phyloP scores from a whole-genome alignment of 2,329 filamentous ascomycete genomes.

The Ceratocystis cacaofunesta region DNA sequence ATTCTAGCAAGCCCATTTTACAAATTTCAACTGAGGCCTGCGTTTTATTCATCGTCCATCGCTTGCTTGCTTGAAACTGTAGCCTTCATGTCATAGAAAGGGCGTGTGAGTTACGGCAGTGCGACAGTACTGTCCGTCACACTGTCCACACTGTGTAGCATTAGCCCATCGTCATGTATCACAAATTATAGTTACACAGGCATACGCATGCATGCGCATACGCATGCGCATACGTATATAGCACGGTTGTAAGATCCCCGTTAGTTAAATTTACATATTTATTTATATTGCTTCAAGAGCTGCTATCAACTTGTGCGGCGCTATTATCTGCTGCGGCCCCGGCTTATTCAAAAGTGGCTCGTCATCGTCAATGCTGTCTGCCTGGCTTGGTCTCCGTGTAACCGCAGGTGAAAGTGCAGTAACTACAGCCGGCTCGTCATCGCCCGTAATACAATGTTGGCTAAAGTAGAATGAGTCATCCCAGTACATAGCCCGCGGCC shows the following conservation, averaged over 20 bases:
- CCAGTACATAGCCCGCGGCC: neutral
- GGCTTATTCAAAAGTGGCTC: neutral
- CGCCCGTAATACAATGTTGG: slow-evolving; percentile 1
- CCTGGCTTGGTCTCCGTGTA: slow-evolving; percentile 1
- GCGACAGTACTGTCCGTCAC: no score
- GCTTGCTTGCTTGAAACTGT: neutral
- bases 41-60: neutral
- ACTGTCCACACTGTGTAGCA: neutral
- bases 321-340: neutral
- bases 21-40: neutral
- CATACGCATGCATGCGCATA: no score
- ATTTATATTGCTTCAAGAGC: neutral
- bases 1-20: neutral
- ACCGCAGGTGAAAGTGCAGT: slow-evolving; percentile 5
- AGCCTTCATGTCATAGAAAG: neutral
- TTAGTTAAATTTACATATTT: neutral
- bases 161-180: neutral
- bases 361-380: slow-evolving; percentile 1
- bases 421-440: slow-evolving; percentile 5
- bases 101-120: neutral
- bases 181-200: neutral
- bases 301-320: neutral
- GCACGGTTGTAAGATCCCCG: neutral
- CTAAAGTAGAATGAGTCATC: neutral
- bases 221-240: neutral